Base-by-base conservation (phyloP, 352 stramenopile species). In the Globisporangium emineosum region DNA sequence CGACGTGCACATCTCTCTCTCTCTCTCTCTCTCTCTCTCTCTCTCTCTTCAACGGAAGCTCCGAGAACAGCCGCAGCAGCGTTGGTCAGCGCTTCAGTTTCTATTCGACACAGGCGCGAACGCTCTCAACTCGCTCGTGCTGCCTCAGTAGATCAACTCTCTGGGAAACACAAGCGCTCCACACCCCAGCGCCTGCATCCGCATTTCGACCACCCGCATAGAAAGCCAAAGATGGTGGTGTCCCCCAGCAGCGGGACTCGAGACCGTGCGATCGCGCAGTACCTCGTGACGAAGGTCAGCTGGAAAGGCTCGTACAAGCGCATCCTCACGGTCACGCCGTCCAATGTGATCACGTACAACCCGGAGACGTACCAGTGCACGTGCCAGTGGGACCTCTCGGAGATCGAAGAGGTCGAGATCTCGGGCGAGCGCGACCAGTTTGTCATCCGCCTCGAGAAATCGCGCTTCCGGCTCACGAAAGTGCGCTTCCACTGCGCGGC, bases 281-380 rank as follows among this genome's bases (percentile, higher is more conserved):
- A 89, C 57, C 43, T 92, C 5, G 79, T 77, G 40, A 85, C 78
- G 33, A 88, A 89, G 73, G 73, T 90, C 64, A 70, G 71, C 37
- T 90, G 83, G 78, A 88, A 78, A 68, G 79, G 79, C 27, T 72
- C 81, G 7, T 88, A 89, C 64, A 77, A 71, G 19, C 79, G 80
- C 10, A 73, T 92, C 40, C 60, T 92, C 27, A 67, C 83, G 7
- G 66, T 92, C 59, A 86, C 71, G 15, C 54, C 78, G 25, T 77
- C 81, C 19, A 77, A 75, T 8, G 57, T 90, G 10, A 71, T 71
- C 58, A 85, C 81, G 40, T 92, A 85, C 69, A 86, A 90, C 62
- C 75, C 75, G 0, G 79, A 90, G 55, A 84, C 79, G 51, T 90
- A 86, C 59, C 65, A 75, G 53, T 90, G 83, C 75, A 90, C 83